Conservation (phyloP, 805 yeast species). For the Suhomyces canberraensis region DNA sequence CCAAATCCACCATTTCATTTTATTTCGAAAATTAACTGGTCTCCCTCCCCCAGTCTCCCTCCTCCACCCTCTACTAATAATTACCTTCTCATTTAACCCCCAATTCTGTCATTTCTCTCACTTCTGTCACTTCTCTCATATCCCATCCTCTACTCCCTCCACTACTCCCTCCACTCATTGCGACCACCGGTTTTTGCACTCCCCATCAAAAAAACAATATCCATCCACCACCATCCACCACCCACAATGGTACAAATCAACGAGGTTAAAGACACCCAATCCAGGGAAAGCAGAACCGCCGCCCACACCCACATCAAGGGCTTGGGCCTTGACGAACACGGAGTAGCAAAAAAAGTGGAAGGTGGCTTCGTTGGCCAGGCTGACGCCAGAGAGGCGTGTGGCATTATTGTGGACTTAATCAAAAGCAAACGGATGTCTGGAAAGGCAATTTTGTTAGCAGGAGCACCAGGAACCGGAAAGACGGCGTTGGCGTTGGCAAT, state of each 20-base stretch:
- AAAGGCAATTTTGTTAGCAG: slow-evolving; percentile 91
- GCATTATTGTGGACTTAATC: slow-evolving; percentile 89
- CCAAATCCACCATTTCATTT: too few relatives aligned
- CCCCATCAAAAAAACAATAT: not conserved
- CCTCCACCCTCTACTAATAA: too few relatives aligned
- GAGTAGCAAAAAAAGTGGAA: slow-evolving; percentile 76
- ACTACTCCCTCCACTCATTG: too few relatives aligned
- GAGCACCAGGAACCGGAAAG: slow-evolving; percentile 98
- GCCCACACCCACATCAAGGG: slow-evolving; percentile 98
- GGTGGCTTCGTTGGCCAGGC: slow-evolving; percentile 86
- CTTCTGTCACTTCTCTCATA: too few relatives aligned
- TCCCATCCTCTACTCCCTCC: too few relatives aligned
- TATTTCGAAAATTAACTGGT: too few relatives aligned
- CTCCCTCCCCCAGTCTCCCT: too few relatives aligned
- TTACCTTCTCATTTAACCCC: too few relatives aligned
- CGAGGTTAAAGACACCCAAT: slow-evolving; percentile 61
- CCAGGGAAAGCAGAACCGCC: slow-evolving; percentile 72
- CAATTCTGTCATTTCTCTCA: too few relatives aligned
- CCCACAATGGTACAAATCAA: slow-evolving; percentile 68
- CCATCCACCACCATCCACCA: not conserved
- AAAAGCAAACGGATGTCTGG: slow-evolving; percentile 92
- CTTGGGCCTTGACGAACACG: slow-evolving; percentile 87
- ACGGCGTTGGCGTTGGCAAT: slow-evolving; percentile 96
- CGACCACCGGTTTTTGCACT: too few relatives aligned
- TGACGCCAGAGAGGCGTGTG: slow-evolving; percentile 86